Percentiles rank a stretch among this genome's conserved stretches.
Evolutionary conservation across 2,329 filamentous ascomycete species (phyloP).

Genomic region (Hymenoscyphus albidus): DNA sequence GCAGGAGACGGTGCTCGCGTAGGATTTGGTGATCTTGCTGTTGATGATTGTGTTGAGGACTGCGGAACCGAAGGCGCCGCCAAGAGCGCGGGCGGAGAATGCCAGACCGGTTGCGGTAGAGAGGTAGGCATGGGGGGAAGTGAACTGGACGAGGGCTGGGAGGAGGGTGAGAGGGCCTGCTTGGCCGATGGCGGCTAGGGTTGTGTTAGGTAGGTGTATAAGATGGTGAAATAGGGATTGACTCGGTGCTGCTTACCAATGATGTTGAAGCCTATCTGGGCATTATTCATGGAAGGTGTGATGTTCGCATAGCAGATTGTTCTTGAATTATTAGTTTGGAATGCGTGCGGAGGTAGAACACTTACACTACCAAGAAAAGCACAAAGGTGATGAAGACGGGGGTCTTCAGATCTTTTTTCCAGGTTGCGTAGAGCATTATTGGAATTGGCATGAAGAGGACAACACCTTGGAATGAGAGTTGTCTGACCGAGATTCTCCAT

Average conservation of each 20-base stretch:
- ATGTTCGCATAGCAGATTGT: slow-evolving; percentile 45
- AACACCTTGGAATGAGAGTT: slow-evolving; percentile 43
- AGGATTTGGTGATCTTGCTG: slow-evolving; percentile 41
- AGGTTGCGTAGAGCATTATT: slow-evolving; percentile 44
- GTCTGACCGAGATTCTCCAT: slow-evolving; percentile 47
- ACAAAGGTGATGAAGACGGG: slow-evolving; percentile 45
- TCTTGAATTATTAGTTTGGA: slow-evolving; percentile 27
- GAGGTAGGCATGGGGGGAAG: slow-evolving; percentile 48
- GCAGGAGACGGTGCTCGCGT: slow-evolving; percentile 38
- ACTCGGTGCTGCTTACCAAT: slow-evolving; percentile 29
- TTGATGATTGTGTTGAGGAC: slow-evolving; percentile 51
- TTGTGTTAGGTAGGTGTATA: not conserved
- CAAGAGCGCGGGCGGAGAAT: slow-evolving; percentile 50
- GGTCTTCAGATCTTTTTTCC: slow-evolving; percentile 42
- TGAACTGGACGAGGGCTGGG: slow-evolving; percentile 49
- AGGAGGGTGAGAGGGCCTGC: slow-evolving; percentile 48
- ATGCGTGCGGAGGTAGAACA: slow-evolving; percentile 5
- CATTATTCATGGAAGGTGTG: slow-evolving; percentile 41
- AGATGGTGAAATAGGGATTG: not conserved
- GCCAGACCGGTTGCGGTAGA: slow-evolving; percentile 51
- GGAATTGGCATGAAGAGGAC: slow-evolving; percentile 42
- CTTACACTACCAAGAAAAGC: slow-evolving; percentile 46
- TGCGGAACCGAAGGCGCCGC: slow-evolving; percentile 50
- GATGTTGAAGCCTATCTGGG: slow-evolving; percentile 47
- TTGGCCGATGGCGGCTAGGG: slow-evolving; percentile 44